Evolutionary conservation across 805 yeast species (phyloP), one percentile per base, ranked within the genome.

Genomic region (Nakazawaea wyomingensis): DNA sequence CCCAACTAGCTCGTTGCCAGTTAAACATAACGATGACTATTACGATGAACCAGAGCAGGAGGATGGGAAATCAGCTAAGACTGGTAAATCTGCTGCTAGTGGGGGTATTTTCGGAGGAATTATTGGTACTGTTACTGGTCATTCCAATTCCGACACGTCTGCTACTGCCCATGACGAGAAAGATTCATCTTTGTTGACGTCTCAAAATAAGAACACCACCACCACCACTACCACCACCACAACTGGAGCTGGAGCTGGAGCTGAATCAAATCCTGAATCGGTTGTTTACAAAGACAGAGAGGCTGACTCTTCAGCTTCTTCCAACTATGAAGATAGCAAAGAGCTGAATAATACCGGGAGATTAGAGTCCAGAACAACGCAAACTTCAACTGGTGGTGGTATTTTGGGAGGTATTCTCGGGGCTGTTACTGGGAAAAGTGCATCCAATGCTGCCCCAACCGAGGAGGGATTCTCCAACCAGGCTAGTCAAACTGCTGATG

Each of bases 81-180:
- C 45, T n/a, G 43, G 40, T 9, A 48, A 39, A 14, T 36, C 36
- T 29, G 53, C 50, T 21, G 52, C 51, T 18, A 44, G 46, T 21
- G 47, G 47, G 4, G 49, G 49, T 9, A 36, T 46, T 21, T 5
- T 47, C 4, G 50, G 47, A 18, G 47, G 45, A 19, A 24, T 41
- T 16, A 27, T 43, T 14, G 34, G 37, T 10, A 39, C 31, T 18
- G 41, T 41, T 27, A 44, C 35, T 10, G 44, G 44, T 34, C 24
- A 14, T 20, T 29, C 32, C 8, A 10, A 20, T n/a, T 29, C 33
- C 7, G n/a, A n/a, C n/a, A 9, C 27, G 27, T 24, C 27, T 24
- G 27, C 27, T 24, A n/a, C n/a, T n/a, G n/a, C n/a, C n/a, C n/a
- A n/a, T n/a, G n/a, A n/a, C n/a, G n/a, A n/a, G n/a, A n/a, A n/a